Evolutionary conservation across 2,329 filamentous ascomycete species (phyloP), one percentile per base, ranked within the genome.

Genomic region (Lecanoromycetidae sp.): DNA sequence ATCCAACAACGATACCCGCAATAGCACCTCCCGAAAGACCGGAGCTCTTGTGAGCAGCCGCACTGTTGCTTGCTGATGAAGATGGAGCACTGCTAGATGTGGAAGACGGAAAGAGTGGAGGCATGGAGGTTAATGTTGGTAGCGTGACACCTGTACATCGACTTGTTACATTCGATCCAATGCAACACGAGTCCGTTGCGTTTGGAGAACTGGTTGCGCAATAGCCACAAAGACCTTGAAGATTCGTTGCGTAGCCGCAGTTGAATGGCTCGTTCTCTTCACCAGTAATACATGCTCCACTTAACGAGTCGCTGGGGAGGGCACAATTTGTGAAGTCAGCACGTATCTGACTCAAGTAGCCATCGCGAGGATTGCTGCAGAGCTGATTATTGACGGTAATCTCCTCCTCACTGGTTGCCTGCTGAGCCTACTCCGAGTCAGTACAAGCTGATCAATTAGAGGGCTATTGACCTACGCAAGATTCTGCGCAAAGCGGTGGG

Each of bases 161-260:
- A 22, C 68, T 67, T 49, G 85, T 76, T n/a, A 82, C 80, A 52
- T 87, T 73, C 4, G 88, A 80, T 57, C 79, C 87, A 59, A 87
- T 82, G 64, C 91, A 98, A 70, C 91, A 98, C 3, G 88, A 93
- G 63, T 96, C 90, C 42, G 90, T 96, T 8, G 87, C 83, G 65
- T 96, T 96, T 53, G 81, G 77, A 23, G 88, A 87, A 57, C 84
- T 90, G 5, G 79, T 72, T 34, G 77, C 75, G 64, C 91, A 98
- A 64, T 91, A 95, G 4, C 81, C 79, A 68, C 91, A 98, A 29
- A 98, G 72, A 2, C 88, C 87, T 46, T 73, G 66, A 6, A 80
- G 62, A 57, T 82, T 83, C 54, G 77, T 75, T 33, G 74, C 76
- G 61, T 82, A 98, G 38, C 91, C 91, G 64, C 91, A 98, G 61